A percentile compares a stretch with the other conserved stretches of the same genome.
These are phyloP conservation scores for Babesia bigemina DNA, from an alignment of 169 alveolate species.

Conservation along the genomic window DNA sequence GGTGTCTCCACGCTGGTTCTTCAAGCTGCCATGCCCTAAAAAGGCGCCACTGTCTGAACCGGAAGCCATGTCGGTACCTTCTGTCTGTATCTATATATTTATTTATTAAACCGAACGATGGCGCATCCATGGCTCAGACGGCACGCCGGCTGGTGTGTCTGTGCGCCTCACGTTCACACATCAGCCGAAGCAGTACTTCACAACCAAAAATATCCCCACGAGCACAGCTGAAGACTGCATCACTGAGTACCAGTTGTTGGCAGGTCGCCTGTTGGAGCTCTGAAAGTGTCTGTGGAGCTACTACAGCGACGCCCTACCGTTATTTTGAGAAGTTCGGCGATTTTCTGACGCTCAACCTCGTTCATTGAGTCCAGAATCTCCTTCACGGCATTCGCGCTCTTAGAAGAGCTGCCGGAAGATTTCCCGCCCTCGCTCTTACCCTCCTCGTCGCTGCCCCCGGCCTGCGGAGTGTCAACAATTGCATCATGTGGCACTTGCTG, in stretches of 20 bases:
- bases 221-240: slow-evolving; percentile 21
- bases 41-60: not conserved
- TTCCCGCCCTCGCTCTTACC: not conserved
- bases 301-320: slow-evolving; percentile 15
- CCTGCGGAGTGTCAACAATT: not conserved
- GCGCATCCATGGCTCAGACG: slow-evolving; percentile 8
- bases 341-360: slow-evolving; percentile 31
- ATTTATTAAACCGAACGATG: not conserved
- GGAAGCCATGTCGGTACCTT: not conserved
- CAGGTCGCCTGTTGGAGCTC: not conserved
- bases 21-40: slow-evolving; percentile 6
- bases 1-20: slow-evolving; percentile 27
- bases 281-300: not conserved
- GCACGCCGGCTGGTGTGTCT: slow-evolving; percentile 10
- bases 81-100: slow-evolving; percentile 8
- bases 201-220: slow-evolving; percentile 8
- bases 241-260: not conserved
- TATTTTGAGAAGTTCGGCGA: slow-evolving; percentile 28
- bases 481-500: not conserved
- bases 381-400: not conserved
- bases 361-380: slow-evolving; percentile 49
- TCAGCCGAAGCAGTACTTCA: slow-evolving; percentile 14
- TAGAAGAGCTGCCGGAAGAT: not conserved
- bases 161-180: slow-evolving; percentile 6
- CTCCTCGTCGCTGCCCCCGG: not conserved